These are phyloP conservation scores for Colletotrichum kahawae DNA, from an alignment of 2,329 filamentous ascomycete genomes.

Conservation along the genomic window DNA sequence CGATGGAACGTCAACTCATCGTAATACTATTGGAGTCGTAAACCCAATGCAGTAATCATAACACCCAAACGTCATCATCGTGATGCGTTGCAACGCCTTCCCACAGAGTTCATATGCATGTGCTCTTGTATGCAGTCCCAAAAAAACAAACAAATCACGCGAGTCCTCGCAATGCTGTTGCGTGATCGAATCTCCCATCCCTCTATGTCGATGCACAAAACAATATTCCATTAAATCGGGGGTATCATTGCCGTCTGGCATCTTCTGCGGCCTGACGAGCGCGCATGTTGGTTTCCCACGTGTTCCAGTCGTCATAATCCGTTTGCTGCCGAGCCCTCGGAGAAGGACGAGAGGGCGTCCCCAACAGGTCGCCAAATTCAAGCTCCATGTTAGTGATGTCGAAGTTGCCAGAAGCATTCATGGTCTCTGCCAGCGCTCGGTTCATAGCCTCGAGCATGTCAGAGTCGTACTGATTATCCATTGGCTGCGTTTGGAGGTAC, in stretches of 20 bases:
- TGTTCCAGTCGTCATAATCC: conserved; percentile 16
- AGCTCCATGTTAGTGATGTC: conserved; percentile 16
- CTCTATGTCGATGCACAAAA: not conserved
- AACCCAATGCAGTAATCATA: not conserved
- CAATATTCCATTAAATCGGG: not conserved
- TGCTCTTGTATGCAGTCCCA: not conserved
- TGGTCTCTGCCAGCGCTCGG: conserved; percentile 14
- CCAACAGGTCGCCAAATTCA: conserved; percentile 16
- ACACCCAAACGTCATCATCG: not conserved
- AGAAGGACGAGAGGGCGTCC: conserved; percentile 3
- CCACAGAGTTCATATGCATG: not conserved
- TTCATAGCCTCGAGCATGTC: conserved; percentile 22
- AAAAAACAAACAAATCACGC: not conserved
- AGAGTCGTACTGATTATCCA: conserved; percentile 10
- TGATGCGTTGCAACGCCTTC: not conserved
- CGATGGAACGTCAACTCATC: not conserved
- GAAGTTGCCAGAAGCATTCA: conserved; percentile 5
- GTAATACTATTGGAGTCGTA: not conserved
- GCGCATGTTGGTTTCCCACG: conserved; percentile 7
- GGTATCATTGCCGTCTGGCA: not conserved
- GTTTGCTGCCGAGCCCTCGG: not conserved
- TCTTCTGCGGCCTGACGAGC: conserved; percentile 8
- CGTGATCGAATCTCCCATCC: not conserved
- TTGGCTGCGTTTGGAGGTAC: conserved; percentile 10
- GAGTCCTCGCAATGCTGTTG: not conserved